Percentiles rank a stretch among this genome's conserved stretches.
Conservation (phyloP, 2,329 filamentous ascomycete genomes). For the Fonsecaea nubica region DNA sequence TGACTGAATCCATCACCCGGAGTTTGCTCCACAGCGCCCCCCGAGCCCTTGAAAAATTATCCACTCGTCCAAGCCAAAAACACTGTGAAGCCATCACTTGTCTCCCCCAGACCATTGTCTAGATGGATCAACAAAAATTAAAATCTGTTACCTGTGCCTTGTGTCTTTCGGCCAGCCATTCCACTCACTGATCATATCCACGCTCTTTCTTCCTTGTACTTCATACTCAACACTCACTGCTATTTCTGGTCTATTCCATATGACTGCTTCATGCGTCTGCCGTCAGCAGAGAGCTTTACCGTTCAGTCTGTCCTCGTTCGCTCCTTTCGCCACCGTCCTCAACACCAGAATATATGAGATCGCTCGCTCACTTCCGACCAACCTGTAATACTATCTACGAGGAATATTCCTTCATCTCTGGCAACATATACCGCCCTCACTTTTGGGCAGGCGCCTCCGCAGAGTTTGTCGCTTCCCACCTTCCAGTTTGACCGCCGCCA, state of each 20-base stretch:
- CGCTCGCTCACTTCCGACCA: neutral
- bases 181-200: neutral
- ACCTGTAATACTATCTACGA: neutral
- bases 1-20: neutral
- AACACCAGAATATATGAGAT: neutral
- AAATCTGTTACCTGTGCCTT: slow-evolving; percentile 7
- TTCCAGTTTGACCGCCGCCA: slow-evolving; percentile 17
- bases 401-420: neutral
- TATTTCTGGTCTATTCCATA: slow-evolving; percentile 9
- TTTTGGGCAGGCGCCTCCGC: slow-evolving; percentile 14
- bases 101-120: neutral
- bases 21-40: neutral
- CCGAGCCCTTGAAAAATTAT: slow-evolving; percentile 7
- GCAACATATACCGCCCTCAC: neutral
- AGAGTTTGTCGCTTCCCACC: neutral
- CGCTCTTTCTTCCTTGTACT: slow-evolving; percentile 14
- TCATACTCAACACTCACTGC: neutral
- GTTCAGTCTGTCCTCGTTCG: neutral
- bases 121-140: slow-evolving; percentile 8
- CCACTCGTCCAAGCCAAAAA: slow-evolving; percentile 9
- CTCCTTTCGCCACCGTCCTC: slow-evolving; percentile 17
- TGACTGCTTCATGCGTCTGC: slow-evolving; percentile 4
- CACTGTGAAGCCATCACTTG: neutral
- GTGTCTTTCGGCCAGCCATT: neutral
- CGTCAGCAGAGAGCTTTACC: slow-evolving; percentile 6